These are phyloP conservation scores for Calycina herbarum DNA, from an alignment of 2,329 filamentous ascomycete genomes.

Conservation along the genomic window DNA sequence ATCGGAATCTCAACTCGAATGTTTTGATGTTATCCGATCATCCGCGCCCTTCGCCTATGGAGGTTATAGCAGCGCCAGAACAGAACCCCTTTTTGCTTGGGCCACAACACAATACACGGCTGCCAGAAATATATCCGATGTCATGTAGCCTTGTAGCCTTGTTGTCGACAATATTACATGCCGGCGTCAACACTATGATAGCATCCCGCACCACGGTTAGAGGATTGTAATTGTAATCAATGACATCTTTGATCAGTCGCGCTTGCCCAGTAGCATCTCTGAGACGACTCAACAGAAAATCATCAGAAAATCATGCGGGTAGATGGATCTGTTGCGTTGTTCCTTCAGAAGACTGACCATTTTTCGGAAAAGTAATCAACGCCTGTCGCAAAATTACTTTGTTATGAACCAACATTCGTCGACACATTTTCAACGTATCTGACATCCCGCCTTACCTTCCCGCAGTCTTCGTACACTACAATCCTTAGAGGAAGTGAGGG, in stretches of 20 bases:
- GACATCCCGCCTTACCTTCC: not conserved
- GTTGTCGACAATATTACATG: not conserved
- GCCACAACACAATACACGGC: not conserved
- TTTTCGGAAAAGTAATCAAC: not conserved
- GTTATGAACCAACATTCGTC: not conserved
- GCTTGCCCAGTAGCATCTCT: not conserved
- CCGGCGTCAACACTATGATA: not conserved
- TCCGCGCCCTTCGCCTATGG: not conserved
- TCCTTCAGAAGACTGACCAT: not conserved
- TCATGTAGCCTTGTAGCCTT: not conserved
- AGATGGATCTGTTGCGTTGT: not conserved
- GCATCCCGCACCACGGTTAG: not conserved
- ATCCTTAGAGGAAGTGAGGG: not conserved
- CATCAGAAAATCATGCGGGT: not conserved
- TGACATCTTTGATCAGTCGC: not conserved
- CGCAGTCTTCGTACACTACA: not conserved
- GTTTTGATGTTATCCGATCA: conserved; percentile 1
- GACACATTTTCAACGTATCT: not conserved
- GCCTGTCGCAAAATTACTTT: not conserved
- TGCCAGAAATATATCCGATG: not conserved
- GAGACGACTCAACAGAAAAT: not conserved
- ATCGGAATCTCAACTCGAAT: not conserved
- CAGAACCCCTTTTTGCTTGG: conserved; percentile 2
- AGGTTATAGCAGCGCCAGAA: not conserved
- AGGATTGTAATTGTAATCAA: not conserved